phyloP scores from a whole-genome alignment of 108 stramenopile species.

The Cyclotella distinguenda region DNA sequence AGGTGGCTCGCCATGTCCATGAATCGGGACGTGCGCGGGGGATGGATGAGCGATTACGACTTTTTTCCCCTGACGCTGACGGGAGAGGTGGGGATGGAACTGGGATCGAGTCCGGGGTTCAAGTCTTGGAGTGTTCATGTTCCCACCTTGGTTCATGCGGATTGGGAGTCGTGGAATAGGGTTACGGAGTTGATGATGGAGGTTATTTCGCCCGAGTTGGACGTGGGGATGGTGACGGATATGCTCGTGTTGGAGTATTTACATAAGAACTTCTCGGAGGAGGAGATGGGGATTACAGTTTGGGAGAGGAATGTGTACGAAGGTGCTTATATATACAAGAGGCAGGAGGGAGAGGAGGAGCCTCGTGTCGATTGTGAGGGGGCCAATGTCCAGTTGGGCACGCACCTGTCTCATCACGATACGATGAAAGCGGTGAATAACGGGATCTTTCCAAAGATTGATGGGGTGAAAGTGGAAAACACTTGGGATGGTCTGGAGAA shows the following conservation, averaged over 20 bases:
- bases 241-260: constrained; percentile 5
- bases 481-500: background rate
- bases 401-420: constrained; percentile 15
- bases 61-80: constrained; percentile 15
- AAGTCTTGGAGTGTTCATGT: constrained; percentile 13
- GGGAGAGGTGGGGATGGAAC: constrained; percentile 11
- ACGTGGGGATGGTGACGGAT: constrained; percentile 3
- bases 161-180: constrained; percentile 5
- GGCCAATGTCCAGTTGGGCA: background rate
- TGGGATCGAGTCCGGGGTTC: constrained; percentile 1
- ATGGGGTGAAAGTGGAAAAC: constrained; percentile 3
- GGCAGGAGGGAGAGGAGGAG: background rate
- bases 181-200: constrained; percentile 15
- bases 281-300: constrained; percentile 1
- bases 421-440: background rate
- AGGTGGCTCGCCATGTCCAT: constrained; percentile 29
- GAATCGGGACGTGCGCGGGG: background rate
- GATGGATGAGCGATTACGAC: constrained; percentile 29
- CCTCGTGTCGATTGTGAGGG: constrained; percentile 4
- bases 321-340: constrained; percentile 3
- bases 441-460: background rate
- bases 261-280: background rate
- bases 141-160: constrained; percentile 21
- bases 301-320: constrained; percentile 2
- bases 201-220: constrained; percentile 3